Conservation (phyloP, 2,329 filamentous ascomycete genomes). For the Pseudogymnoascus sp. region DNA sequence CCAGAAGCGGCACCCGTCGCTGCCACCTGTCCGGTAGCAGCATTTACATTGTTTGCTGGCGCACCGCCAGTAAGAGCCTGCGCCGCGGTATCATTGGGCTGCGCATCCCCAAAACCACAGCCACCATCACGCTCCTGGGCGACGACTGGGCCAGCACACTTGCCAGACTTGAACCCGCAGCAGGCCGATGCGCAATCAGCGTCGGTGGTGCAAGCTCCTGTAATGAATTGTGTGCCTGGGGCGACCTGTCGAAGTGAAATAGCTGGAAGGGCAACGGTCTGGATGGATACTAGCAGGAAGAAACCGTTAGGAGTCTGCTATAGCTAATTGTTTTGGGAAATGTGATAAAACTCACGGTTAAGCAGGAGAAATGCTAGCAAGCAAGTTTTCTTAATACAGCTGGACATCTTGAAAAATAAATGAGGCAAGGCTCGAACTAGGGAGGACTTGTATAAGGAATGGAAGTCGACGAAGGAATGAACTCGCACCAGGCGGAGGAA, state of each 20-base stretch:
- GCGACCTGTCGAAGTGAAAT: constrained; percentile 4
- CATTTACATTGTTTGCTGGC: not conserved
- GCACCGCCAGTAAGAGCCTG: constrained; percentile 8
- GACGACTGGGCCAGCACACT: constrained; percentile 27
- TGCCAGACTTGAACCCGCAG: constrained; percentile 19
- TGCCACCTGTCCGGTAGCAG: constrained; percentile 18
- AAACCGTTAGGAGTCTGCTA: not conserved
- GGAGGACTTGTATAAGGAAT: not conserved
- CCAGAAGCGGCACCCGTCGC: constrained; percentile 12
- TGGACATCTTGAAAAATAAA: not conserved
- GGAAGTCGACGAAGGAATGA: not conserved
- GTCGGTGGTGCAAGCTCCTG: constrained; percentile 21
- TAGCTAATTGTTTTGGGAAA: not conserved
- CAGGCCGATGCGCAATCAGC: constrained; percentile 14
- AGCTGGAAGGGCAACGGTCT: not conserved
- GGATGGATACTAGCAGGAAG: not conserved
- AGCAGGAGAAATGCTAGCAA: not conserved
- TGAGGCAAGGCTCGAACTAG: not conserved
- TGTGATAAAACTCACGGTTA: not conserved
- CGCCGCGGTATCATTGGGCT: constrained; percentile 13
- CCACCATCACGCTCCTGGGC: constrained; percentile 28
- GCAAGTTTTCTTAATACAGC: not conserved
- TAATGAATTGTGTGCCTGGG: constrained; percentile 22
- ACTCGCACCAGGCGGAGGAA: constrained; percentile 3
- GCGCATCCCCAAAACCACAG: constrained; percentile 24